A percentile compares a stretch with the other conserved stretches of the same genome.
These are phyloP conservation scores for Pelargonium hybrid DNA, from an alignment of 441 rosid species.

Conservation along the genomic window DNA sequence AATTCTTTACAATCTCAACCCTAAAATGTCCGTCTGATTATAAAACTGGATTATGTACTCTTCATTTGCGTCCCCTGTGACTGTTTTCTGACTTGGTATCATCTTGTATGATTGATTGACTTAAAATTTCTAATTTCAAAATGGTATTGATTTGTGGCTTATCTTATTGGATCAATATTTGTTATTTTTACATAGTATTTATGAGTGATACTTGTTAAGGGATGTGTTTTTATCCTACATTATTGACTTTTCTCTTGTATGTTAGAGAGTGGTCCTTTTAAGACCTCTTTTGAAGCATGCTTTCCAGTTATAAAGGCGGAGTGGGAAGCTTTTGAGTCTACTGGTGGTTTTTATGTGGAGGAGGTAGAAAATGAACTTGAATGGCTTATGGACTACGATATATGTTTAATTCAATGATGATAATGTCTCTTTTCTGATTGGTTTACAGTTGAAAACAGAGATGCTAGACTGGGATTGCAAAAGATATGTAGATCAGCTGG, in stretches of 20 bases:
- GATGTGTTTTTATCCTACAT: slow-evolving; percentile 4
- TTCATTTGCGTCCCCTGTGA: neutral
- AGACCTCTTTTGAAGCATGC: slow-evolving; percentile 57
- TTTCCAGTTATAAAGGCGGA: slow-evolving; percentile 62
- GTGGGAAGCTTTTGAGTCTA: slow-evolving; percentile 50
- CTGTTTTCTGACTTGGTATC: neutral
- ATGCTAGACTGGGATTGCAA: slow-evolving; percentile 50
- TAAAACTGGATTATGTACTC: neutral
- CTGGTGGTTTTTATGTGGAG: slow-evolving; percentile 35
- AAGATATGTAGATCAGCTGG: slow-evolving; percentile 51
- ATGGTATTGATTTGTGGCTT: neutral
- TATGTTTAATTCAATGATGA: slow-evolving; percentile 4
- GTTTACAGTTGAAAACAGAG: slow-evolving; percentile 42
- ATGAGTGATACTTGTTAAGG: neutral
- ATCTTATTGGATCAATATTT: neutral
- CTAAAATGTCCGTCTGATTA: neutral
- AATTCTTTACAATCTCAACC: neutral
- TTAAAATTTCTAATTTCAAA: neutral
- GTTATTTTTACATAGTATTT: neutral
- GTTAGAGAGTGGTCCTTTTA: slow-evolving; percentile 35
- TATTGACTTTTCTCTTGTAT: slow-evolving; percentile 19
- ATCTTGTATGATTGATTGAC: neutral
- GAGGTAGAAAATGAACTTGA: slow-evolving; percentile 41
- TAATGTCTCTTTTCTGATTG: slow-evolving; percentile 11
- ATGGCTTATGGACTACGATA: slow-evolving; percentile 17